A percentile compares a stretch with the other conserved stretches of the same genome.
phyloP scores from a whole-genome alignment of 164 flowering plant species.

The Cinnamomum chago region DNA sequence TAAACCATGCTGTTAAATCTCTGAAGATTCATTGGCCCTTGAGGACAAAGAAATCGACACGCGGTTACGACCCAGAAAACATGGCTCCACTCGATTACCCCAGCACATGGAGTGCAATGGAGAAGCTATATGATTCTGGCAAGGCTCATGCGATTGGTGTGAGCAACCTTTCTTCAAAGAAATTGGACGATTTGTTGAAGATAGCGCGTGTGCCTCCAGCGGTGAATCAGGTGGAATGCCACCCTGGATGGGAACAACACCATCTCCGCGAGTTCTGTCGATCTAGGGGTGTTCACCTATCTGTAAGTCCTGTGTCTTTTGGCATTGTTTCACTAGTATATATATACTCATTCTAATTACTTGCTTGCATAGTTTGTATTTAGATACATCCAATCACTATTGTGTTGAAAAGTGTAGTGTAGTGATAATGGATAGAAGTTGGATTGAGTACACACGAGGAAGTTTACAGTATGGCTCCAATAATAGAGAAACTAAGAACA shows the following conservation, averaged over 20 bases:
- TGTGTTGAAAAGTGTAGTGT: too few species aligned
- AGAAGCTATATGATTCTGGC: conserved; percentile 65
- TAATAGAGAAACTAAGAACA: too few species aligned
- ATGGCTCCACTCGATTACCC: conserved; percentile 46
- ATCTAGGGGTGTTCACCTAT: conserved; percentile 64
- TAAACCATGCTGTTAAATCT: not conserved
- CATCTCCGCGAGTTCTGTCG: conserved; percentile 54
- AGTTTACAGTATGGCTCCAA: too few species aligned
- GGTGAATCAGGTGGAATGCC: conserved; percentile 81
- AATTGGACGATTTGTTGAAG: conserved; percentile 52
- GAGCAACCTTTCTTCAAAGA: conserved; percentile 80
- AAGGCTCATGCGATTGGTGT: conserved; percentile 86
- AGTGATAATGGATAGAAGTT: too few species aligned
- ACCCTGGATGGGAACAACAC: conserved; percentile 67
- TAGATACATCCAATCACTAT: too few species aligned
- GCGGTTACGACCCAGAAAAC: conserved; percentile 45
- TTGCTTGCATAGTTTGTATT: too few species aligned
- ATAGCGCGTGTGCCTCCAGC: conserved; percentile 79
- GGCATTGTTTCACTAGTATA: not conserved
- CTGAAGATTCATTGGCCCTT: conserved; percentile 89
- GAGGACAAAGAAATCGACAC: conserved; percentile 41
- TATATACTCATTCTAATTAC: too few species aligned
- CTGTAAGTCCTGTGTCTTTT: conserved; percentile 40
- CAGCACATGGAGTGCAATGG: conserved; percentile 82
- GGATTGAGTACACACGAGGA: too few species aligned